Percentiles rank a stretch among this genome's conserved stretches.
These are phyloP conservation scores for Telfairia occidentalis DNA, from an alignment of 331 rosid species.

Conservation along the genomic window DNA sequence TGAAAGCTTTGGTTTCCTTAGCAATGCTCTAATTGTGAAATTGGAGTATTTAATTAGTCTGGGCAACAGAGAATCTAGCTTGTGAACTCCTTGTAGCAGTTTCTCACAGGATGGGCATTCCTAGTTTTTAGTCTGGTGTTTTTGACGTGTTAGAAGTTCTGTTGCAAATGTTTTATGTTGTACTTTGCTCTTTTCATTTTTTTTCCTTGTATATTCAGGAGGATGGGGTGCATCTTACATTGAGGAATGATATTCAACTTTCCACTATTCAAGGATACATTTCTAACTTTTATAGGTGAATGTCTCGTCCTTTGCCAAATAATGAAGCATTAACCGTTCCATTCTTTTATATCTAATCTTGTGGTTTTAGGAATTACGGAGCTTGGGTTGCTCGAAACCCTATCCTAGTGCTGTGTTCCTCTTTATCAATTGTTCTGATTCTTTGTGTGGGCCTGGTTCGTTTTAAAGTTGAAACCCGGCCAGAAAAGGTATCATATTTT, in stretches of 20 bases:
- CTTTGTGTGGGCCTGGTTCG: slow-evolving; percentile 67
- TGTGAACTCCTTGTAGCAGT: neutral
- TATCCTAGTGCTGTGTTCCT: slow-evolving; percentile 54
- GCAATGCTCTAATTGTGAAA: neutral
- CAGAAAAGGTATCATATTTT: slow-evolving; percentile 62
- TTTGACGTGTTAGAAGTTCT: neutral
- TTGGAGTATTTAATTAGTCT: neutral
- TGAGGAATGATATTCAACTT: slow-evolving; percentile 33
- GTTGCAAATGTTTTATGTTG: slow-evolving; percentile 10
- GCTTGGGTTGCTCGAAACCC: slow-evolving; percentile 83
- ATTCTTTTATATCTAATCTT: slow-evolving; percentile 19
- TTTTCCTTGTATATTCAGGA: slow-evolving; percentile 23
- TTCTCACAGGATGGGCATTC: neutral
- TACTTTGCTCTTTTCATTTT: slow-evolving; percentile 8
- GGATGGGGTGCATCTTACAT: slow-evolving; percentile 22
- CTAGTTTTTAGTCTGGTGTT: neutral
- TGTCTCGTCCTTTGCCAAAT: slow-evolving; percentile 17
- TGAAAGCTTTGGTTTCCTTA: neutral
- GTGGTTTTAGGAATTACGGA: slow-evolving; percentile 61
- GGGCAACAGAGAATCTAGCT: neutral
- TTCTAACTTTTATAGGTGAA: slow-evolving; percentile 74
- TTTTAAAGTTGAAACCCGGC: slow-evolving; percentile 81
- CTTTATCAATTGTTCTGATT: slow-evolving; percentile 63
- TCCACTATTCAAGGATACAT: slow-evolving; percentile 63
- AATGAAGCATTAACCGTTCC: neutral